Evolutionary conservation across 1,284 basidiomycete genomes (phyloP), one percentile per base, ranked within the genome.

Genomic region (Cryptococcus sp.): DNA sequence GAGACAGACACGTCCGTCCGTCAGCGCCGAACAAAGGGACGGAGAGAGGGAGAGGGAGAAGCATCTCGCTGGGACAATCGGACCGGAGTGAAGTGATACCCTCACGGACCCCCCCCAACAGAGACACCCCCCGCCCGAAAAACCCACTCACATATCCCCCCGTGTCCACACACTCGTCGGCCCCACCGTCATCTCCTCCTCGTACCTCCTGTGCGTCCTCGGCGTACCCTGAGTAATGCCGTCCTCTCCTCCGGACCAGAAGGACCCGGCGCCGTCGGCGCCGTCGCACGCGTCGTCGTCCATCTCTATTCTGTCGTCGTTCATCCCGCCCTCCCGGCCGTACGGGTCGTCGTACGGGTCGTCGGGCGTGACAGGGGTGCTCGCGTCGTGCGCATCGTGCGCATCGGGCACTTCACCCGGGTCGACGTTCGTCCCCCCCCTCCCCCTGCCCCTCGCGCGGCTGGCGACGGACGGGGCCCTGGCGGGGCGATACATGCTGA

Each of bases 371-470:
- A 46, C 28, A 9, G 28, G 28, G 28, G 4, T 33, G 28, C 28
- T 33, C 28, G 28, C 28, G 4, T 33, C 28, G 5, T 9, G 4
- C 28, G 28, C 28, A 4, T 33, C 28, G 28, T n/a, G n/a, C n/a
- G 28, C 50, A 49, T 40, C 43, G 11, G 37, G 50, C 46, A 23
- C 49, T 33, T 66, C 62, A 21, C 55, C 67, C 1, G 62, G 63
- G 52, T 72, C 69, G n/a, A 71, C 61, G 52, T 69, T 67, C 1
- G 70, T 71, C 4, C 68, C 70, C 2, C 65, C 70, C 37, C 60
- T 50, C n/a, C 47, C 28, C 28, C 28, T 33, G 28, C 67, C 47
- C 20, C 37, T 43, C 9, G 59, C 57, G 11, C 48, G n/a, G 11
- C 35, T 46, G 3, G 55, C 48, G 28, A 50, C 35, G 16, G 60